Evolutionary conservation across 257 asterid genomes (phyloP).

Genomic region (Salvia splendens): DNA sequence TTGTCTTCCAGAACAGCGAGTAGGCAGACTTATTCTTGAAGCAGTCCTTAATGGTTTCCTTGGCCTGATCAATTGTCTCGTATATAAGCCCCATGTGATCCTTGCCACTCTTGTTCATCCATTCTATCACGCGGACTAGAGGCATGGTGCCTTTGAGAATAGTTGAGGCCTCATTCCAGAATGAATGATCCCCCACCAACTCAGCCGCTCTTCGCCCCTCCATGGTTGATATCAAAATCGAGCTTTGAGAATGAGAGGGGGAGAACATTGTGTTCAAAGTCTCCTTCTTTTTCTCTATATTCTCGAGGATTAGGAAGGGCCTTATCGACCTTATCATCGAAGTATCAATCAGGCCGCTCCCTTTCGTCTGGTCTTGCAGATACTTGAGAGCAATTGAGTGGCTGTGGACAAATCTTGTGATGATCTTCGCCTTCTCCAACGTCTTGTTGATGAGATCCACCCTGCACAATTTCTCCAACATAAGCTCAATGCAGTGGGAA

Average conservation of each 20-base stretch:
- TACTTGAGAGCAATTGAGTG: constrained; percentile 32
- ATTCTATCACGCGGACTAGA: constrained; percentile 44
- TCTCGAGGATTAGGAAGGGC: constrained; percentile 57
- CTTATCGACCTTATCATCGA: constrained; percentile 35
- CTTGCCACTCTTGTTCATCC: constrained; percentile 33
- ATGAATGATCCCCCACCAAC: constrained; percentile 43
- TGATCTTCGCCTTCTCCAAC: constrained; percentile 47
- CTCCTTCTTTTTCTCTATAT: constrained; percentile 41
- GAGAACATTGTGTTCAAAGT: constrained; percentile 35
- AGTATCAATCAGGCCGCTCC: constrained; percentile 33
- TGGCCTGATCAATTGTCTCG: constrained; percentile 63
- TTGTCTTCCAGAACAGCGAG: constrained; percentile 49
- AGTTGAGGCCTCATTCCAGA: constrained; percentile 48
- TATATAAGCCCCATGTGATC: constrained; percentile 48
- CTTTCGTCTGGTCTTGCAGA: constrained; percentile 32
- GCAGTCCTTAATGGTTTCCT: constrained; percentile 54
- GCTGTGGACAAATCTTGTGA: constrained; percentile 44
- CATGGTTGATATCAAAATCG: constrained; percentile 22
- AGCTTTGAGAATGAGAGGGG: constrained; percentile 34
- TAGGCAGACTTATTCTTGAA: constrained; percentile 39
- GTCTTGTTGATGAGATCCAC: constrained; percentile 34
- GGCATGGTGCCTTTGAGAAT: constrained; percentile 54
- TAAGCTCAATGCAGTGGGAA: constrained; percentile 58
- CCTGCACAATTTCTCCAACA: constrained; percentile 47
- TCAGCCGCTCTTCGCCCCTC: constrained; percentile 45